phyloP scores from a whole-genome alignment of 1,139 yeast species.

The Diutina neorugosa region DNA sequence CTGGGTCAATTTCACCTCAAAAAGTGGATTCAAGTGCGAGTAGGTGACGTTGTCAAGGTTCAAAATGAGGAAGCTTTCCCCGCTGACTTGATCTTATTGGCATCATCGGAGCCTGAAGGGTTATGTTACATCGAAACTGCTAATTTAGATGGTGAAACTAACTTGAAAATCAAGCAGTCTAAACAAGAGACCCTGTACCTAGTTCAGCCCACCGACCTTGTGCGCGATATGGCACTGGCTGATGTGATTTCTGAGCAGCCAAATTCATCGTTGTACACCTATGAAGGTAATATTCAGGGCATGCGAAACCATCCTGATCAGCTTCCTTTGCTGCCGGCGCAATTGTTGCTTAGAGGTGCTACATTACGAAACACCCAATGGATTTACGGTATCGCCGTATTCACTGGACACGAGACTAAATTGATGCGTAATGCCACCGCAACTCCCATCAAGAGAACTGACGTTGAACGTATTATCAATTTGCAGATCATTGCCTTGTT shows the following conservation, averaged over 20 bases:
- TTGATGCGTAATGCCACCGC: conserved; percentile 98
- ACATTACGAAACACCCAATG: conserved; percentile 89
- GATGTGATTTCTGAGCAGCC: conserved; percentile 79
- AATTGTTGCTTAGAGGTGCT: conserved; percentile 87
- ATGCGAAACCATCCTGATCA: conserved; percentile 38
- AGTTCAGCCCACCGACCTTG: conserved; percentile 56
- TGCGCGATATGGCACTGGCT: conserved; percentile 19
- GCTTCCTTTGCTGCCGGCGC: conserved; percentile 76
- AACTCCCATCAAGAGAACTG: conserved; percentile 92
- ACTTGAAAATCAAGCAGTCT: conserved; percentile 87
- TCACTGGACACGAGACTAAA: conserved; percentile 97
- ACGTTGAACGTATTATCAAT: conserved; percentile 91
- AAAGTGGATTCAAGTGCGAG: conserved; percentile 81
- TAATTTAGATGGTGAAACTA: conserved; percentile 95
- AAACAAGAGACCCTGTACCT: conserved; percentile 63
- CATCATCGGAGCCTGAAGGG: conserved; percentile 97
- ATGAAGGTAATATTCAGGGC: conserved; percentile 68
- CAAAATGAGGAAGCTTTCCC: conserved; percentile 87
- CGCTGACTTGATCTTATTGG: conserved; percentile 74
- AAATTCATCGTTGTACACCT: conserved; percentile 86
- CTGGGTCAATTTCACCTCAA: conserved; percentile 50
- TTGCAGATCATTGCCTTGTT: conserved; percentile 83
- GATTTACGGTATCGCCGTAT: conserved; percentile 88
- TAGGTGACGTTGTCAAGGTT: conserved; percentile 84
- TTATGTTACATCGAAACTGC: conserved; percentile 96